Evolutionary conservation across 176 grass and related monocot species (phyloP), one percentile per base, ranked within the genome.

Genomic region (Elaeis guineensis): DNA sequence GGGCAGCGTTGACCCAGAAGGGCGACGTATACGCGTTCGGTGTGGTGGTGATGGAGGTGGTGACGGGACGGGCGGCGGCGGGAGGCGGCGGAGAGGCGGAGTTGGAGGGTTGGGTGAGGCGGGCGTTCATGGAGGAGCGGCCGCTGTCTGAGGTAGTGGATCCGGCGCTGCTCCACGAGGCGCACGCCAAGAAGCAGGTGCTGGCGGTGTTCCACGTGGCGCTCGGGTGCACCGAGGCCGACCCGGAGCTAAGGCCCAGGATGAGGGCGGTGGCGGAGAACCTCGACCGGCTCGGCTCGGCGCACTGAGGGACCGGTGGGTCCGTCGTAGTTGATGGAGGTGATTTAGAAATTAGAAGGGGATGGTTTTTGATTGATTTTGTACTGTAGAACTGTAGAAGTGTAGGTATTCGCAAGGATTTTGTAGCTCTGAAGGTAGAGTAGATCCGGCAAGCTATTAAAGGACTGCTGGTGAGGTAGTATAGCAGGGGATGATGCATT

Each of bases 111-210:
- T 98, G 93, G 87, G 87, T 98, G 61, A 71, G 93, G 25, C 55
- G 70, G 16, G 87, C 93, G 7, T 98, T 98, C 72, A 92, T 80
- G 82, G 93, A 98, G 78, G 93, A 98, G 70, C 79, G 87, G 60
- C 93, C 93, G 9, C 80, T 98, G 59, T 92, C 84, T 63, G 93
- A 98, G 79, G 87, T 98, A 50, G 93, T 98, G 25, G 93, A 98
- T 79, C 93, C 93, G 17, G 63, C 84, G 48, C 59, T 98, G 76
- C 80, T 98, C 23, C 81, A 80, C 69, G 93, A 98, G 75, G 87
- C 92, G 70, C 87, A 92, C 65, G 93, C 93, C 66, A 98, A 98
- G 84, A 88, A 88, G 76, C 87, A 92, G 78, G 93, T 98, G 35
- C 87, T 98, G 52, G 79, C 81, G 17, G 81, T 98, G 7, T 98